These are phyloP conservation scores for Veloboletus limbatus DNA, from an alignment of 1,284 basidiomycete species.

Conservation along the genomic window DNA sequence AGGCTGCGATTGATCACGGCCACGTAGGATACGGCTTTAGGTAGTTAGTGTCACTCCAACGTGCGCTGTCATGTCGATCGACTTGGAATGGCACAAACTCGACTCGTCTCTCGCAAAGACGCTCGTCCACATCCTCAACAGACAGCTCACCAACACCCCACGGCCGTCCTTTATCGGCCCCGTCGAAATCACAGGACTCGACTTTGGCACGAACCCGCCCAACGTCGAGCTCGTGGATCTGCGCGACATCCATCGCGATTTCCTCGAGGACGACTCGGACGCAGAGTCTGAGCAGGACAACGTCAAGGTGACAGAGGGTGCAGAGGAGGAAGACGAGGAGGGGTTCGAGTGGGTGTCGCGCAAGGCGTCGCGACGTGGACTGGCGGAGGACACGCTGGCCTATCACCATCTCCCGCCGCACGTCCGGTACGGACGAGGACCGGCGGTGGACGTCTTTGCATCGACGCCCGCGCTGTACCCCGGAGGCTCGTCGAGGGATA, in stretches of 20 bases:
- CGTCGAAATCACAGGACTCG: constrained; percentile 79
- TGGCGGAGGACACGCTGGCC: constrained; percentile 54
- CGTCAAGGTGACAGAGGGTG: constrained; percentile 53
- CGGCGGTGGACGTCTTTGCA: constrained; percentile 55
- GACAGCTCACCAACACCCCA: constrained; percentile 64
- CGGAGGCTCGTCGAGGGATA: constrained; percentile 39
- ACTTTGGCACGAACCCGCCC: constrained; percentile 82
- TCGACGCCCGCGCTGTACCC: constrained; percentile 49
- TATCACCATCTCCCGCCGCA: constrained; percentile 71
- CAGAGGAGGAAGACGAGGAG: constrained; percentile 49
- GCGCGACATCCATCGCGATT: constrained; percentile 92
- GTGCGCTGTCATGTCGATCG: constrained; percentile 67
- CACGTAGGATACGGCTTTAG: too few relatives aligned
- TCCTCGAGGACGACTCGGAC: constrained; percentile 65
- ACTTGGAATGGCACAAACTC: constrained; percentile 75
- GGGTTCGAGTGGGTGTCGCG: constrained; percentile 80
- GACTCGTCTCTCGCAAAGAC: constrained; percentile 68
- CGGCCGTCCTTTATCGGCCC: constrained; percentile 94
- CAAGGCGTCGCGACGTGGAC: constrained; percentile 47
- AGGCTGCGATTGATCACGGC: too few relatives aligned
- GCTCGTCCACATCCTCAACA: constrained; percentile 79
- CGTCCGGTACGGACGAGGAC: constrained; percentile 60
- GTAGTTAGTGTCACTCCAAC: neutral
- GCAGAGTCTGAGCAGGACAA: constrained; percentile 38
- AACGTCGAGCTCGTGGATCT: constrained; percentile 90